phyloP scores from a whole-genome alignment of 225 moss, liverwort and hornwort genomes.

The Polytrichum commune region DNA sequence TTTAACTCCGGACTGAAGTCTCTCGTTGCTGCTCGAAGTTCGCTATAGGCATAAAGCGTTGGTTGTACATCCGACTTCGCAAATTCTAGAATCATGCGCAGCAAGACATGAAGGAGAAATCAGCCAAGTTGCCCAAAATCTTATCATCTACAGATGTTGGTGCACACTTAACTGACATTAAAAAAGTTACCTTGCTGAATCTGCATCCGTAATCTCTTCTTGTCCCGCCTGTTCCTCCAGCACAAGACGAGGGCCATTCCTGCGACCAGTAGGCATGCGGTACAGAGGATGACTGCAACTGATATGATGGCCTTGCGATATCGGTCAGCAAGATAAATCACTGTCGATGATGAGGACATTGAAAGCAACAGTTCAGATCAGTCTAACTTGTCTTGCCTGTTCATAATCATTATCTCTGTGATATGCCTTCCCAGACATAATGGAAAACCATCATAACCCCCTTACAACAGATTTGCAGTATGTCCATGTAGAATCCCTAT shows the following conservation, averaged over 20 bases:
- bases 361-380: not conserved
- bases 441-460: too few species aligned
- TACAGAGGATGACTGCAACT: not conserved
- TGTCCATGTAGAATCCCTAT: too few species aligned
- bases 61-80: conserved; percentile 49
- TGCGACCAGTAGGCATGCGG: conserved; percentile 2
- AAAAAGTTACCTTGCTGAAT: conserved; percentile 18
- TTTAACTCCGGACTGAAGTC: conserved; percentile 43
- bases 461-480: too few species aligned
- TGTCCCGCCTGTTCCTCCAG: conserved; percentile 14
- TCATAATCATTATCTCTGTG: not conserved
- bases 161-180: not conserved
- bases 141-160: not conserved
- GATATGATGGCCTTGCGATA: conserved; percentile 7
- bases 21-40: conserved; percentile 28
- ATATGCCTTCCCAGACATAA: too few species aligned
- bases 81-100: conserved; percentile 22
- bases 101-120: too few species aligned
- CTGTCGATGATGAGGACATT: not conserved
- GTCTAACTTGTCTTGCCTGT: not conserved
- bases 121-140: too few species aligned
- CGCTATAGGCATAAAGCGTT: conserved; percentile 31
- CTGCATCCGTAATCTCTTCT: not conserved
- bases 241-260: conserved; percentile 3
- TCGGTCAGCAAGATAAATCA: not conserved